These are phyloP conservation scores for Calonectria multiphialidica DNA, from an alignment of 2,329 filamentous ascomycete genomes.

Conservation along the genomic window DNA sequence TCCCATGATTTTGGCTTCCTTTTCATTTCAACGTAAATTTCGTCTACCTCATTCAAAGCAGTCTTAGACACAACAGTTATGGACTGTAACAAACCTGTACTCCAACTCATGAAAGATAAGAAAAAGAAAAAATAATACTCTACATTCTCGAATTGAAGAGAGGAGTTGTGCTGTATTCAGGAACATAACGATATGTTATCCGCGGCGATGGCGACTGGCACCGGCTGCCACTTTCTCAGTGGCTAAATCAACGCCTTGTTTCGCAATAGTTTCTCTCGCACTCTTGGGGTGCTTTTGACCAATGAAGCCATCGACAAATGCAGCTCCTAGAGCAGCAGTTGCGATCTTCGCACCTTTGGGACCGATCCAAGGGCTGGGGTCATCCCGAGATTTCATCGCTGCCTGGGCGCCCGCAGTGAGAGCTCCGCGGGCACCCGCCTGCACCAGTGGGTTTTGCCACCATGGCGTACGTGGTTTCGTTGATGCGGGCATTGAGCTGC, in stretches of 20 bases:
- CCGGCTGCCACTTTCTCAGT: slow-evolving; percentile 25
- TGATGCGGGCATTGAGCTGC: slow-evolving; percentile 49
- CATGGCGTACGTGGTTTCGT: slow-evolving; percentile 42
- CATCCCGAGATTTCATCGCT: slow-evolving; percentile 59
- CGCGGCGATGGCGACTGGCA: slow-evolving; percentile 19
- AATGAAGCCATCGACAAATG: slow-evolving; percentile 61
- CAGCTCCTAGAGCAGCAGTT: slow-evolving; percentile 62
- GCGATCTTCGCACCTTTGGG: slow-evolving; percentile 62
- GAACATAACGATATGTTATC: neutral
- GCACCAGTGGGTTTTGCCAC: slow-evolving; percentile 54
- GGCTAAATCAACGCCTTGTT: slow-evolving; percentile 41
- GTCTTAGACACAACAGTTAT: too few species aligned
- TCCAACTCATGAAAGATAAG: neutral
- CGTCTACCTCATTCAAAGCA: neutral
- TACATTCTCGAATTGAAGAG: neutral
- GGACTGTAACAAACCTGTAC: neutral
- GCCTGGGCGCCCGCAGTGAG: slow-evolving; percentile 62
- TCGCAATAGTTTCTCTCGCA: slow-evolving; percentile 41
- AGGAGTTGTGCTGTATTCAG: neutral
- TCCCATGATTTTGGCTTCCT: neutral
- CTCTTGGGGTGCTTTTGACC: slow-evolving; percentile 48
- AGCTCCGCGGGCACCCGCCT: slow-evolving; percentile 60
- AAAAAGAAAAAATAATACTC: neutral
- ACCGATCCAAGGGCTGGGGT: slow-evolving; percentile 60
- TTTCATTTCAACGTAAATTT: neutral